Percentiles rank a stretch among this genome's conserved stretches.
Conservation (phyloP, 2,329 filamentous ascomycete genomes). For the Colletotrichum orbiculare region DNA sequence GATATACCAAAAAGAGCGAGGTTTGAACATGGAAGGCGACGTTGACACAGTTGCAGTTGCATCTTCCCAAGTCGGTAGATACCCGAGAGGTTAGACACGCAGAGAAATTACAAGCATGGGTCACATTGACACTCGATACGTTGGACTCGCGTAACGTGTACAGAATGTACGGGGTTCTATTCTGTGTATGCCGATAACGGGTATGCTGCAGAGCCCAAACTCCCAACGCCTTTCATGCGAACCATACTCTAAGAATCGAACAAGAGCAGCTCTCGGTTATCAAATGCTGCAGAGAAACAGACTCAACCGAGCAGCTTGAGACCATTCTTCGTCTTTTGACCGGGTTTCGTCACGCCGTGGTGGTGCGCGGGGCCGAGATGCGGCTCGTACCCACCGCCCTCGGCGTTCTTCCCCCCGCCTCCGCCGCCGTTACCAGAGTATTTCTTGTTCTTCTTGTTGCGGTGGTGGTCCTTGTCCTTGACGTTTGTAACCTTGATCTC, state of each 20-base stretch:
- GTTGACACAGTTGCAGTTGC: background rate
- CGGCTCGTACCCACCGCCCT: conserved; percentile 58
- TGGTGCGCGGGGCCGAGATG: conserved; percentile 60
- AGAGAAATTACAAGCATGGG: conserved; percentile 13
- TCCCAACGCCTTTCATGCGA: conserved; percentile 22
- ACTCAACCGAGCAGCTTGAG: conserved; percentile 68
- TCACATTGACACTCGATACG: background rate
- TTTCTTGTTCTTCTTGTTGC: conserved; percentile 47
- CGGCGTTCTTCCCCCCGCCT: conserved; percentile 47
- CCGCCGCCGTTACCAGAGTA: conserved; percentile 39
- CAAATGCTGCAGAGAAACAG: no score
- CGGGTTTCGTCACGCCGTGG: conserved; percentile 69
- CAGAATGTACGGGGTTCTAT: background rate
- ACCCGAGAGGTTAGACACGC: conserved; percentile 14
- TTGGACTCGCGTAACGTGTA: background rate
- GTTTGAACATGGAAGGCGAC: background rate
- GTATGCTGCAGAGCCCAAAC: conserved; percentile 16
- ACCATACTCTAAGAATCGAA: background rate
- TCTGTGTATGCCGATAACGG: conserved; percentile 5
- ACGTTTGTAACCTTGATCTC: conserved; percentile 85
- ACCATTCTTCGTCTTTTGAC: conserved; percentile 75
- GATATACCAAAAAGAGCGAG: conserved; percentile 33
- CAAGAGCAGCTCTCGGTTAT: background rate
- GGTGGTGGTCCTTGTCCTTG: conserved; percentile 53
- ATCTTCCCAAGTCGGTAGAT: conserved; percentile 4